Evolutionary conservation across 805 yeast genomes (phyloP), one percentile per base, ranked within the genome.

Genomic region (Saitoella complicata): DNA sequence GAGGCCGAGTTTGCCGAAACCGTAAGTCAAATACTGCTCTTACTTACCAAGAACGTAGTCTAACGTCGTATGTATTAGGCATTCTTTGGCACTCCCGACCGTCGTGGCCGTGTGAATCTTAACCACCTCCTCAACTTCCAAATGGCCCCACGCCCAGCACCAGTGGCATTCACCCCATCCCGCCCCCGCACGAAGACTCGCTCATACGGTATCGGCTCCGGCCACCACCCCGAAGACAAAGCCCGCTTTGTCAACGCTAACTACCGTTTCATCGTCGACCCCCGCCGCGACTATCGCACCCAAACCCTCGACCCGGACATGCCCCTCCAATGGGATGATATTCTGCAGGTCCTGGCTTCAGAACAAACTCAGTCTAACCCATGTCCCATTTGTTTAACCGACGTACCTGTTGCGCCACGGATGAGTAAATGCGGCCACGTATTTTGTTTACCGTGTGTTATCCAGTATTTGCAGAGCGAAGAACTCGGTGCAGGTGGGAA

Each of bases 351-450:
- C 5, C 58, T 85, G n/a, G 78, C 76, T 0, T 80, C 88, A 9
- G 73, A 71, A 48, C 78, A 80, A 1, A 79, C 79, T 52, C 70
- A 67, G 47, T 39, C 46, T 7, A 59, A 68, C 29, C 76, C 78
- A 36, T 91, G 99, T 58, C 97, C 98, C 0, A 88, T 91, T 31
- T 91, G 99, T 59, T 65, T 91, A 9, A 71, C 78, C 32, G 93
- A 84, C 42, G 78, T 76, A 9, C 82, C 91, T 9, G 73, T 81
- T 11, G 95, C 96, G 0, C 96, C 98, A 2, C 67, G 97, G 45
- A 93, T 91, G 97, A 77, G 85, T 31, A 71, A 77, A 8, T 91
- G 99, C 64, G 98, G 99, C 5, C 99, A 91, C 58, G 71, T 86
- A 10, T 75, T 91, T 55, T 91, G 99, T 57, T 69, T 75, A 45